Evolutionary conservation across 495 filamentous ascomycete species (phyloP), one percentile per base, ranked within the genome.

Genomic region (Neurospora tetrasperma): DNA sequence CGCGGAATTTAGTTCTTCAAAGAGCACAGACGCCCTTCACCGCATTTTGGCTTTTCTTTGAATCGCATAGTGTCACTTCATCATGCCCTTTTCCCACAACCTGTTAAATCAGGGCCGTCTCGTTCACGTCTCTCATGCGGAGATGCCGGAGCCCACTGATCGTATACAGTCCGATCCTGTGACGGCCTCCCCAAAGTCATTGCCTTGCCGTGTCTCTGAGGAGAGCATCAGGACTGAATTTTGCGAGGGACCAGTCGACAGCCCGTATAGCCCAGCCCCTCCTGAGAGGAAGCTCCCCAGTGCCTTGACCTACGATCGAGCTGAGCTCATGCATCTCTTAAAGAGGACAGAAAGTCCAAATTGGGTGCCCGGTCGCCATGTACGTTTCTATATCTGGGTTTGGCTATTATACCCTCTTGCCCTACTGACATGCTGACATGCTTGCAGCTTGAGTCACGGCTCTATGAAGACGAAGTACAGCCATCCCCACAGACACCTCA

Each of bases 271-370:
- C n/a, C 78, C 78, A 9, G 70, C 70, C 44, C 81, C 80, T 1
- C 80, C 80, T n/a, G 79, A 80, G 54, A 71, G 75, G 23, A 71
- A 75, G 42, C 66, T 73, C 42, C 70, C 77, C 18, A 76, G 76
- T 69, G 71, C 77, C 42, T 18, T 66, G 31, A 83, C 83, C 70
- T 82, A 83, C 16, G 88, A 92, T 77, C 88, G 95, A 74, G 89
- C 88, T 69, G 90, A 94, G 80, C 86, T 97, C 74, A 97, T 98
- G 73, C 89, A 93, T 80, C 86, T 91, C 74, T 86, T 97, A 75
- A 98, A 98, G 83, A 87, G 86, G 81, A 88, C 89, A 44, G 90
- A 94, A 80, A 91, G 88, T 72, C 91, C 91, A 69, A 90, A 89
- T 20, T 96, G 94, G 93, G 83, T 88, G 38, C 87, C 89, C 43